Percentiles rank a stretch among this genome's conserved stretches.
phyloP scores from a whole-genome alignment of 2,329 filamentous ascomycete genomes.

The Aspergillus terreus region DNA sequence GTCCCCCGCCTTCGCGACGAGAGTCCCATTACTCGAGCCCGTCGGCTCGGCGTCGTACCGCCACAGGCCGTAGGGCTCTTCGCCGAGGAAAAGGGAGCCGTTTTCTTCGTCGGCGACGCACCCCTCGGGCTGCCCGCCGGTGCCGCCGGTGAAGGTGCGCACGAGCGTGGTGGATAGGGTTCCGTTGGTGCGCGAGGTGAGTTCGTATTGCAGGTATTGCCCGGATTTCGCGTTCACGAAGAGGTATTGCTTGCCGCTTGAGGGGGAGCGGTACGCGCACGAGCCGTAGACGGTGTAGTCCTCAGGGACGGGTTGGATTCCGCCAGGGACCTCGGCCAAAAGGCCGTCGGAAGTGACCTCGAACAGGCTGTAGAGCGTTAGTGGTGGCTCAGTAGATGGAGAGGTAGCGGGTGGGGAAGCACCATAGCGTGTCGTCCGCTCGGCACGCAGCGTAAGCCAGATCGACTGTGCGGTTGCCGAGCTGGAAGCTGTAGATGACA shows the following conservation, averaged over 20 bases:
- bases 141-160: constrained; percentile 1
- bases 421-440: constrained; percentile 8
- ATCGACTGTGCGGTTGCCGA: background rate
- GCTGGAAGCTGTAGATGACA: constrained; percentile 2
- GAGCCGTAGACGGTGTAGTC: constrained; percentile 9
- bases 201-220: constrained; percentile 3
- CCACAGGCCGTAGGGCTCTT: constrained; percentile 5
- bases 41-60: constrained; percentile 7
- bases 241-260: constrained; percentile 3
- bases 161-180: constrained; percentile 3
- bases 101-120: constrained; percentile 6
- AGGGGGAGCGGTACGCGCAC: constrained; percentile 3
- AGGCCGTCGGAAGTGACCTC: constrained; percentile 2
- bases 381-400: background rate
- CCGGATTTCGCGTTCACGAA: constrained; percentile 6
- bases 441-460: constrained; percentile 6
- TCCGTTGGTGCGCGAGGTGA: background rate
- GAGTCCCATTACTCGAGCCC: background rate
- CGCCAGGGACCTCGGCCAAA: background rate
- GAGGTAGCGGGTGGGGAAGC: background rate
- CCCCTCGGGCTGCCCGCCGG: constrained; percentile 4
- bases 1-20: background rate
- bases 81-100: constrained; percentile 3
- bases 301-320: background rate
- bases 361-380: constrained; percentile 1